A percentile compares a stretch with the other conserved stretches of the same genome.
phyloP scores from a whole-genome alignment of 1,284 basidiomycete genomes.

The Moniliella sp. region DNA sequence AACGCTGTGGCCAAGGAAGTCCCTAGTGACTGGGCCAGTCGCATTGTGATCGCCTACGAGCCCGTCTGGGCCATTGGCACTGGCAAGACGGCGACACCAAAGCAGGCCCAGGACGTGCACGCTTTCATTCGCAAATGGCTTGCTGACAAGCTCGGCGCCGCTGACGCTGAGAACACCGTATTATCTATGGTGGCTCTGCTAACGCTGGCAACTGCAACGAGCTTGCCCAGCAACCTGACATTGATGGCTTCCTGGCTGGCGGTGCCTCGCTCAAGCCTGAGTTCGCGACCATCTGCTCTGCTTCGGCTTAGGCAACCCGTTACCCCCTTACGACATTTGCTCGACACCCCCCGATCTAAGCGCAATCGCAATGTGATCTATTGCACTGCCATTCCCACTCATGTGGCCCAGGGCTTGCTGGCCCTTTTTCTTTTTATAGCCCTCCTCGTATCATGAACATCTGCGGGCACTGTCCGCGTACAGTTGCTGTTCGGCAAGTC shows the following conservation, averaged over 20 bases:
- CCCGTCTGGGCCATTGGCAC: conserved; percentile 88
- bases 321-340: too few species aligned
- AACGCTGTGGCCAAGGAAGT: conserved; percentile 48
- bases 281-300: conserved; percentile 48
- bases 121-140: conserved; percentile 61
- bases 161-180: conserved; percentile 57
- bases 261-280: conserved; percentile 94
- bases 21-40: conserved; percentile 51
- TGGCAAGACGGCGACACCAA: conserved; percentile 71
- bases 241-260: conserved; percentile 94
- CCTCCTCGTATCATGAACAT: too few species aligned
- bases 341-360: too few species aligned
- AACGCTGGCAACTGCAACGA: conserved; percentile 68
- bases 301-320: too few species aligned
- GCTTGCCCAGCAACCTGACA: conserved; percentile 55
- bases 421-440: too few species aligned
- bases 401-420: too few species aligned
- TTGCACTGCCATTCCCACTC: too few species aligned
- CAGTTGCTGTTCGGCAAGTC: too few species aligned
- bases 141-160: conserved; percentile 44
- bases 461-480: too few species aligned
- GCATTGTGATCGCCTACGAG: conserved; percentile 67
- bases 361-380: too few species aligned
- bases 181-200: conserved; percentile 91
- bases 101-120: conserved; percentile 81